Evolutionary conservation across 768 basidiomycete genomes (phyloP), one percentile per base, ranked within the genome.

Genomic region (Mycena amicta): DNA sequence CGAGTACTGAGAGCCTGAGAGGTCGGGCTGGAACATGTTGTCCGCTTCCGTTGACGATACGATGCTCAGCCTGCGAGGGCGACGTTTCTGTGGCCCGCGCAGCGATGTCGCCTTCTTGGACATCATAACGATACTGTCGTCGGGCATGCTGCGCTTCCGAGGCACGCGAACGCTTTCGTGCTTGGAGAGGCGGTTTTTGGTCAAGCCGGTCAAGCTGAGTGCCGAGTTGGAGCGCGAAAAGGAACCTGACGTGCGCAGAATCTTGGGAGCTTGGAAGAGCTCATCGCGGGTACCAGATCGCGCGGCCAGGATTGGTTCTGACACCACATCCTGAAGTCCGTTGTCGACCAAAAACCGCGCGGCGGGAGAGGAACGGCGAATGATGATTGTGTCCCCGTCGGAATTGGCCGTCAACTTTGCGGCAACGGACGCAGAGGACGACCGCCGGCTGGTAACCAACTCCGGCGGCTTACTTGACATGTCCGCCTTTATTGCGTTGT

Each of bases 281-380:
- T 84, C 83, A 66, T 87, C 87, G 56, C 81, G 83, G 39, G 79
- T 77, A 53, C 77, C 81, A 6, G 80, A 82, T 41, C 95, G 83
- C 16, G 88, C 89, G 2, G 83, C 79, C 26, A 88, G 72, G 61
- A 90, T 89, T 23, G 79, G 77, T 58, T 88, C 85, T 12, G 93
- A 94, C 64, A 89, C 85, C 56, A 97, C 85, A 67, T 96, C 95
- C 46, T 83, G 80, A 18, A 98, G 75, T 12, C 86, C 86, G 43
- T 88, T 83, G 66, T 96, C 94, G 51, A 93, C 86, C 39, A 84
- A 82, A 27, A 80, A 77, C 47, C 92, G 86, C 30, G 86, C 84
- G 40, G 82, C 74, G 11, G 83, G 75, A 18, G 89, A 86, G 16
- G 85, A 82, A 16, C 92, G 87, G 31, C 85, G 82, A 53, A 90